Evolutionary conservation across 805 yeast species (phyloP).

Genomic region (Lachancea lanzarotensis): DNA sequence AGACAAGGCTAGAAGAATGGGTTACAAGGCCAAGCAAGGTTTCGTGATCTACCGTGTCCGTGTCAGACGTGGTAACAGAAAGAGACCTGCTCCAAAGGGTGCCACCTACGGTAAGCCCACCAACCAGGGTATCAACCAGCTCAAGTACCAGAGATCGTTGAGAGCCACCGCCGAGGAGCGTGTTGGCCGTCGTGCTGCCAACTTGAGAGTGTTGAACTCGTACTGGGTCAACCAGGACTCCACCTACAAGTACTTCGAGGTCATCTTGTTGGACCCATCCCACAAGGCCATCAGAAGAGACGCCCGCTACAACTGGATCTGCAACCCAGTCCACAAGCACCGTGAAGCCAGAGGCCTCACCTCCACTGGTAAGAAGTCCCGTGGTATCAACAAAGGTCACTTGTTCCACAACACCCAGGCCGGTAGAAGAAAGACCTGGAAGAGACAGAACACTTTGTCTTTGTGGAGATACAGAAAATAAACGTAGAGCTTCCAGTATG

Average conservation of each 20-base stretch:
- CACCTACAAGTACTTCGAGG: slow-evolving; percentile 98
- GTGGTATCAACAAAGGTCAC: slow-evolving; percentile 99
- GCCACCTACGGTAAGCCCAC: slow-evolving; percentile 99
- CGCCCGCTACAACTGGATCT: slow-evolving; percentile 99
- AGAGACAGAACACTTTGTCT: slow-evolving; percentile 96
- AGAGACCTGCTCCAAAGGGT: slow-evolving; percentile 99
- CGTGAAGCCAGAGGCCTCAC: slow-evolving; percentile 99
- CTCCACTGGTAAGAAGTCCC: slow-evolving; percentile 95
- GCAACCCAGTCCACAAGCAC: slow-evolving; percentile 99
- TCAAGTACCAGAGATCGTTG: slow-evolving; percentile 97
- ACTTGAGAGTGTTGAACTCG: slow-evolving; percentile 98
- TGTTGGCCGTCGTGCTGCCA: slow-evolving; percentile 97
- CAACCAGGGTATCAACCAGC: slow-evolving; percentile 99
- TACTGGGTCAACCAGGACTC: slow-evolving; percentile 99
- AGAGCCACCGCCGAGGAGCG: slow-evolving; percentile 99
- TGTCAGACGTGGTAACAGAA: slow-evolving; percentile 99
- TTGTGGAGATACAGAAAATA: slow-evolving; percentile 99
- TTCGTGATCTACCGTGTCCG: slow-evolving; percentile 97
- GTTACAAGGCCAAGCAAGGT: slow-evolving; percentile 99
- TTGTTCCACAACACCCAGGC: slow-evolving; percentile 95
- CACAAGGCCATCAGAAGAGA: slow-evolving; percentile 99
- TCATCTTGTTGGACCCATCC: slow-evolving; percentile 92
- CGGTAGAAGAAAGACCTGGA: slow-evolving; percentile 99
- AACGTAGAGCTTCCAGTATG: slow-evolving; percentile 18
- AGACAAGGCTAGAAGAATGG: slow-evolving; percentile 99